These are phyloP conservation scores for Lodderomyces parapsilosis DNA, from an alignment of 1,139 yeast genomes.

Conservation along the genomic window DNA sequence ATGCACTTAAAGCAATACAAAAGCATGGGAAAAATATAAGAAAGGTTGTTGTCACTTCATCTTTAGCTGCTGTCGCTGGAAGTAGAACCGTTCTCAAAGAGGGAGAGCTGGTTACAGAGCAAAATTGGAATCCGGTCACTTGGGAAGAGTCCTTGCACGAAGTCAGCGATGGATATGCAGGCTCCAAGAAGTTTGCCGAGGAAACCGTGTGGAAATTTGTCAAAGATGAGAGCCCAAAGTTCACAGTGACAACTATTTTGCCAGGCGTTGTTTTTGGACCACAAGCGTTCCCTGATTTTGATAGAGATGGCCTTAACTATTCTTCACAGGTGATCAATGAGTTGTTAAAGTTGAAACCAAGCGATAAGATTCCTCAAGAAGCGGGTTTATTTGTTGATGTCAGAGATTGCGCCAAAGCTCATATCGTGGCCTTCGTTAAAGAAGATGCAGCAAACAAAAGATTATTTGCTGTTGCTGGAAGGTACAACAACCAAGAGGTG, in stretches of 20 bases:
- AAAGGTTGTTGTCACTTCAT: slow-evolving; percentile 40
- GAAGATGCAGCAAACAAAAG: slow-evolving; percentile 16
- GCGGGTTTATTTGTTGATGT: slow-evolving; percentile 43
- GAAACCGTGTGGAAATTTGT: slow-evolving; percentile 46
- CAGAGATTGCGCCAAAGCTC: slow-evolving; percentile 52
- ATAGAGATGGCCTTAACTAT: slow-evolving; percentile 34
- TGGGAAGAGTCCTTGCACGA: slow-evolving; percentile 29
- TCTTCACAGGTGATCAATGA: slow-evolving; percentile 40
- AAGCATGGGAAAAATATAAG: slow-evolving; percentile 25
- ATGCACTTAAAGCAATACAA: slow-evolving; percentile 29
- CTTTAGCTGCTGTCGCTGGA: slow-evolving; percentile 38
- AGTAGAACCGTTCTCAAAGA: slow-evolving; percentile 6
- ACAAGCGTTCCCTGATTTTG: slow-evolving; percentile 34
- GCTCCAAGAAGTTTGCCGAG: slow-evolving; percentile 56
- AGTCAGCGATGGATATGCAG: slow-evolving; percentile 40
- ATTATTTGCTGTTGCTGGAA: slow-evolving; percentile 15
- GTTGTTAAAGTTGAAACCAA: slow-evolving; percentile 10
- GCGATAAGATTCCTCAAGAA: slow-evolving; percentile 16
- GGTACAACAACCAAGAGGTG: slow-evolving; percentile 20
- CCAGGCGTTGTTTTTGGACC: slow-evolving; percentile 52
- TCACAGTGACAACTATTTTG: slow-evolving; percentile 38
- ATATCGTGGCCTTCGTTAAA: slow-evolving; percentile 35
- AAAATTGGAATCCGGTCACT: slow-evolving; percentile 38
- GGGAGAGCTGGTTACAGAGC: slow-evolving; percentile 23
- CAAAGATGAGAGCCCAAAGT: slow-evolving; percentile 35